These are phyloP conservation scores for Fusarium dlaminii DNA, from an alignment of 2,329 filamentous ascomycete species.

Conservation along the genomic window DNA sequence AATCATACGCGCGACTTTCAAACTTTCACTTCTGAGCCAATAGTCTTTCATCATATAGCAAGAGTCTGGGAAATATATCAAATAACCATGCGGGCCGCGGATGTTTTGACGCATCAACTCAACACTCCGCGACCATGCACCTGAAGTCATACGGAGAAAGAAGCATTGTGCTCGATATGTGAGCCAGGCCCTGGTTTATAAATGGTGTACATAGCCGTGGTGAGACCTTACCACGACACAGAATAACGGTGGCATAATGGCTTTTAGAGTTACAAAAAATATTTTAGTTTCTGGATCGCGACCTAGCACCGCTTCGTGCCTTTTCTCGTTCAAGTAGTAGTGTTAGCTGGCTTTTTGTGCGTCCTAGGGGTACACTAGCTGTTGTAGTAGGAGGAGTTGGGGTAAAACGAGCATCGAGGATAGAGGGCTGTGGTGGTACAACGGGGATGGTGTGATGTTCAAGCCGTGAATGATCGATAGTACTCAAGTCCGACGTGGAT, in stretches of 20 bases:
- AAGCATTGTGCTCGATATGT: background rate
- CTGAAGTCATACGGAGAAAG: background rate
- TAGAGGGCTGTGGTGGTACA: constrained; percentile 36
- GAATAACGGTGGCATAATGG: background rate
- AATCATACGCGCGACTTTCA: background rate
- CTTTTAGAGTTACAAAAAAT: constrained; percentile 13
- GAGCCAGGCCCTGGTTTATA: background rate
- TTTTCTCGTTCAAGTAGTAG: constrained; percentile 66
- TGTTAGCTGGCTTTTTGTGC: constrained; percentile 69
- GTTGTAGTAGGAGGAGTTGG: constrained; percentile 60
- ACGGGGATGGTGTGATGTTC: constrained; percentile 40
- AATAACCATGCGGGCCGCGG: background rate
- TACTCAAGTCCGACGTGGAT: constrained; percentile 43
- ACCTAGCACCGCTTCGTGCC: constrained; percentile 45
- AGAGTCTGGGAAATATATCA: background rate
- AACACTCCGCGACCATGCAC: constrained; percentile 16
- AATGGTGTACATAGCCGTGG: constrained; percentile 6
- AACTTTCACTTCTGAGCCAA: background rate
- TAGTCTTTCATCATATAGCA: background rate
- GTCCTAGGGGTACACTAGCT: constrained; percentile 59
- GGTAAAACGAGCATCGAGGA: constrained; percentile 53
- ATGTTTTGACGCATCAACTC: constrained; percentile 5
- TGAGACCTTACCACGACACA: background rate
- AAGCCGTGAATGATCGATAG: constrained; percentile 28
- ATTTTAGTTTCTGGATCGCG: constrained; percentile 41